Evolutionary conservation across 768 basidiomycete species (phyloP).

Genomic region (Russula compacta): DNA sequence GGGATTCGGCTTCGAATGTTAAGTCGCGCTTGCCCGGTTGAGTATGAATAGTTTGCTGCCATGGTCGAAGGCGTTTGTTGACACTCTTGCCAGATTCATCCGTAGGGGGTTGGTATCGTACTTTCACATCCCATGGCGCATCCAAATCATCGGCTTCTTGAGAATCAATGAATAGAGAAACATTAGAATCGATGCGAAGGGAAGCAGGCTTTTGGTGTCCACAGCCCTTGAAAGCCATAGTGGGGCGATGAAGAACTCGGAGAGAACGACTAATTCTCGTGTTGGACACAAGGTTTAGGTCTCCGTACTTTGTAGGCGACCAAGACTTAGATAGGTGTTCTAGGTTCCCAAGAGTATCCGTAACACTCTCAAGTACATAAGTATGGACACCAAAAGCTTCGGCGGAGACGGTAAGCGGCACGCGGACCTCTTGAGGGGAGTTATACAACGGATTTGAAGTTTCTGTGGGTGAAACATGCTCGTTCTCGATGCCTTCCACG

Average conservation of each 20-base stretch:
- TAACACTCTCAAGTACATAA: constrained; percentile 71
- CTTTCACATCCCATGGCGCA: constrained; percentile 55
- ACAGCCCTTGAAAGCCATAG: constrained; percentile 65
- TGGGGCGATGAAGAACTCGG: constrained; percentile 61
- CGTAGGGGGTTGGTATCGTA: constrained; percentile 51
- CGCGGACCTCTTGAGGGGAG: constrained; percentile 47
- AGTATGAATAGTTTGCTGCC: constrained; percentile 55
- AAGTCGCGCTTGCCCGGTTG: constrained; percentile 37
- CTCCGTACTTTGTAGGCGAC: constrained; percentile 14
- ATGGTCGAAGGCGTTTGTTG: constrained; percentile 42
- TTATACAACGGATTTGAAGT: constrained; percentile 22
- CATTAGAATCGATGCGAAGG: constrained; percentile 62
- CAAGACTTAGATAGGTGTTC: constrained; percentile 18
- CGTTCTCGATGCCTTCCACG: constrained; percentile 77
- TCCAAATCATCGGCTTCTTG: constrained; percentile 51
- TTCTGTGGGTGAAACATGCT: constrained; percentile 29
- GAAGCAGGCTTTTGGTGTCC: constrained; percentile 60
- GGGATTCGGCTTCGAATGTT: constrained; percentile 42
- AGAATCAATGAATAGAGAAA: constrained; percentile 44
- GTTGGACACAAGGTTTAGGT: constrained; percentile 26
- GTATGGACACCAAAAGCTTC: constrained; percentile 57
- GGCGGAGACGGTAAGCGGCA: constrained; percentile 61
- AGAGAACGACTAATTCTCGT: constrained; percentile 50
- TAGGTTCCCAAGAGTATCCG: constrained; percentile 75
- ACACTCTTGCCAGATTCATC: constrained; percentile 30